phyloP scores from a whole-genome alignment of 2,329 filamentous ascomycete species.

The Aphanocladium album region DNA sequence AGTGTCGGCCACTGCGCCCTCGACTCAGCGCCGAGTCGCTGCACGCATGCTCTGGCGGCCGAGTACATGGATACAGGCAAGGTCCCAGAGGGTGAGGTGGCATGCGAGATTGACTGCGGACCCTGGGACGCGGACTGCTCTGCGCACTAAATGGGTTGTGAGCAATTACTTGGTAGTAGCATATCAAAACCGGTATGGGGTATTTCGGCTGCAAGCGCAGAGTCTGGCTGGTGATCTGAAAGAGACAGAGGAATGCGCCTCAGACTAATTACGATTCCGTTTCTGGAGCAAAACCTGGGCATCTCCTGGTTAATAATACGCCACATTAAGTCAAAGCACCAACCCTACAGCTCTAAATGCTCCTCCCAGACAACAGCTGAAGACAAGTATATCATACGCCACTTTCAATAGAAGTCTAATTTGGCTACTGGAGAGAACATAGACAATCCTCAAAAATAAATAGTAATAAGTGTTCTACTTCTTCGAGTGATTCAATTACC shows the following conservation, averaged over 20 bases:
- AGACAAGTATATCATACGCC: too few relatives aligned
- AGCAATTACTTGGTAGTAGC: too few relatives aligned
- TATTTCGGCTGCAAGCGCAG: too few relatives aligned
- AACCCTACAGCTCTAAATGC: too few relatives aligned
- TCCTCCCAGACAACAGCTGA: too few relatives aligned
- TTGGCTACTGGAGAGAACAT: neutral
- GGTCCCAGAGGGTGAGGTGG: constrained; percentile 16
- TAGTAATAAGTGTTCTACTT: neutral
- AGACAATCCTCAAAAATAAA: neutral
- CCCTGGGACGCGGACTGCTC: constrained; percentile 7
- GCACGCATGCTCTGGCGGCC: constrained; percentile 16
- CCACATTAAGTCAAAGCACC: too few relatives aligned
- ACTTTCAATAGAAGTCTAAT: too few relatives aligned
- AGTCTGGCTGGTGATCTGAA: neutral
- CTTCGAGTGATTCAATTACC: neutral
- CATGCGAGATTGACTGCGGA: constrained; percentile 19
- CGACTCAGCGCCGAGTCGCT: constrained; percentile 12
- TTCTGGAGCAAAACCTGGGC: too few relatives aligned
- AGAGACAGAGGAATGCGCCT: neutral
- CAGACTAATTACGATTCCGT: too few relatives aligned
- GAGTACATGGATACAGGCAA: constrained; percentile 19
- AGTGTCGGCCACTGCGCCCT: neutral
- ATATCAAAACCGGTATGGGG: too few relatives aligned
- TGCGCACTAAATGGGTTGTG: neutral
- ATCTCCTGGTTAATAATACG: too few relatives aligned